Base-by-base conservation (phyloP, 176 grass and related monocot genomes). In the Microstegium vimineum region DNA sequence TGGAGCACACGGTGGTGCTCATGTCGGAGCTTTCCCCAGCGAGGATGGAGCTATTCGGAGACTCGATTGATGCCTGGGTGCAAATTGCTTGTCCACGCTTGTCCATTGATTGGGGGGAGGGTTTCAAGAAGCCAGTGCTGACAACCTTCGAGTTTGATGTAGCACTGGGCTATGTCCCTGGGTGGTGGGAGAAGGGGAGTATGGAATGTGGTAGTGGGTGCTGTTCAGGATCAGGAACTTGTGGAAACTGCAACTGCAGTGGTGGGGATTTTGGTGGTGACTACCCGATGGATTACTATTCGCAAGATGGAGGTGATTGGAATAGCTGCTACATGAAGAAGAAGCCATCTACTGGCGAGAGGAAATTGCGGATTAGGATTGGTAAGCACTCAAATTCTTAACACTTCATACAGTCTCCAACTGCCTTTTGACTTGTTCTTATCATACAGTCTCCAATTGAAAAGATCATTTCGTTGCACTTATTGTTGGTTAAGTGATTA, bases 101-200 rank as follows among this genome's bases (percentile, higher is more conserved):
- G 57, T 98, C 96, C 8, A 98, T 95, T 10, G 91, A 98, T 83
- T 99, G 96, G 96, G 96, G 96, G 1, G 95, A 95, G 69, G 91
- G 96, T 31, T 99, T 95, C 84, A 90, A 85, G 71, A 99, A 56
- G 80, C 93, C 93, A 7, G 41, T 99, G 82, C 63, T 99, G 87
- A 99, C 93, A 1, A 93, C 93, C 41, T 99, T 99, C 9, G 96
- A 99, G 86, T 93, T 99, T 57, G 93, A 93, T 84, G 92, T 99
- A 1, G 91, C 91, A 0, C 65, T 99, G 6, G 96, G 89, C 4
- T 99, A 92, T 74, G 83, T 95, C 78, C 87, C 91, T 42, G 93
- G 93, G 69, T 99, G 96, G 93, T 99, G 96, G 96, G 93, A 98
- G 79, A 98, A 90, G 67, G 85, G 82, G 1, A 77, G n/a, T 2